Conservation (phyloP, 305 asterid genomes). For the Solanum hybrid region DNA sequence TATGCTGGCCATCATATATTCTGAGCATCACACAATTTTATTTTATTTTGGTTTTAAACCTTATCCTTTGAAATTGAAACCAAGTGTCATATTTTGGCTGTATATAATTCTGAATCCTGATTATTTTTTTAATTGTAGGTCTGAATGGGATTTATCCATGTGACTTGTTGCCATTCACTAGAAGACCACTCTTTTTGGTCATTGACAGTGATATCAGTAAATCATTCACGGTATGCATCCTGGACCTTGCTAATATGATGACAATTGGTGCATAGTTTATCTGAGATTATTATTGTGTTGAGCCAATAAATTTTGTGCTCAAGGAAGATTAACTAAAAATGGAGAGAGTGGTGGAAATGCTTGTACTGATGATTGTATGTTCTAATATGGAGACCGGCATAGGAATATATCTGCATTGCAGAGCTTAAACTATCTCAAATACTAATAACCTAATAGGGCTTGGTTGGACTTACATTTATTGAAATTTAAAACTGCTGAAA, state of each 20-base stretch:
- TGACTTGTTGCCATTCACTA: constrained; percentile 83
- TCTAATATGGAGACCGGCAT: not conserved
- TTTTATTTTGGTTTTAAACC: not conserved
- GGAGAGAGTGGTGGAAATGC: not conserved
- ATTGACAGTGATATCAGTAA: constrained; percentile 81
- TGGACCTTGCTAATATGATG: not conserved
- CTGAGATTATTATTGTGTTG: not conserved
- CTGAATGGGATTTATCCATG: constrained; percentile 73
- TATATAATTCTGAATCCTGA: not conserved
- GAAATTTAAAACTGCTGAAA: not conserved
- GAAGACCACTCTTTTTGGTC: constrained; percentile 79
- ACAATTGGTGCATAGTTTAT: not conserved
- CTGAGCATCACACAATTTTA: not conserved
- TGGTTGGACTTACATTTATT: not conserved
- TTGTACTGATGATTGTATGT: not conserved
- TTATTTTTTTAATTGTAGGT: constrained; percentile 29
- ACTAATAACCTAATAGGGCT: not conserved
- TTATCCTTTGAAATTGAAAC: not conserved
- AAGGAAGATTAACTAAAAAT: not conserved
- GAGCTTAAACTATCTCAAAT: not conserved
- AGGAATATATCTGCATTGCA: not conserved
- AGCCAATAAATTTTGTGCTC: not conserved
- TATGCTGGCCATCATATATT: not conserved
- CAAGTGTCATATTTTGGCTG: not conserved
- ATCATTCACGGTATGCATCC: constrained; percentile 63